Base-by-base conservation (phyloP, 2,329 filamentous ascomycete genomes). In the Penicillium freii region DNA sequence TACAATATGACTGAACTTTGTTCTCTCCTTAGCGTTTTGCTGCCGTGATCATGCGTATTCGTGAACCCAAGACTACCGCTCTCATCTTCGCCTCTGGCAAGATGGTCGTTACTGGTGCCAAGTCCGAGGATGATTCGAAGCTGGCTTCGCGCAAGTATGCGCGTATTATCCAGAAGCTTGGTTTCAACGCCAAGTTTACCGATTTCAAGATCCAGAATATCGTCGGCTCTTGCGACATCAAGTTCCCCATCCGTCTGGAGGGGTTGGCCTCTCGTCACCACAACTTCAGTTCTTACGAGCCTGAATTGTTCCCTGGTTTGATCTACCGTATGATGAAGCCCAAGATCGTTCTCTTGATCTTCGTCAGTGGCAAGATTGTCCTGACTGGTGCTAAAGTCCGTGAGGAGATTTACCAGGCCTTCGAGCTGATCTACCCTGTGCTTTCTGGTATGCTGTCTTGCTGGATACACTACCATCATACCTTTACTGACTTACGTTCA, bases 321-420 rank as follows among this genome's bases (percentile, higher is more conserved):
- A 99, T 99, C 80, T 99, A 99, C 80, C 92, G 94, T 76, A 99
- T 99, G 94, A 97, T 97, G 83, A 97, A 97, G 83, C 94, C 94
- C 21, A 97, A 97, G 87, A 96, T 97, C 67, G 93, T 97, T 53
- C 87, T 97, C 27, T 82, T 97, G 73, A 97, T 99, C 77, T 97
- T 97, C 81, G 93, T 97, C 71, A 94, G 89, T 71, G 94, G 93
- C 72, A 97, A 97, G 84, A 97, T 97, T 62, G 94, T 97, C 71
- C 84, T 97, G 73, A 97, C 94, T 42, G 94, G 94, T 72, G 94
- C 94, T 66, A 97, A 99, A 76, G 92, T 97, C 64, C 89, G 94
- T 68, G 94, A 99, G 78, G 94, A 97, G 80, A 97, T 99, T 67
- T 96, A 96, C 73, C 90, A 94, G 76, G 92, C 92, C 46, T 96